Evolutionary conservation across 208 protist genomes (phyloP).

Genomic region (Leishmania arabica): DNA sequence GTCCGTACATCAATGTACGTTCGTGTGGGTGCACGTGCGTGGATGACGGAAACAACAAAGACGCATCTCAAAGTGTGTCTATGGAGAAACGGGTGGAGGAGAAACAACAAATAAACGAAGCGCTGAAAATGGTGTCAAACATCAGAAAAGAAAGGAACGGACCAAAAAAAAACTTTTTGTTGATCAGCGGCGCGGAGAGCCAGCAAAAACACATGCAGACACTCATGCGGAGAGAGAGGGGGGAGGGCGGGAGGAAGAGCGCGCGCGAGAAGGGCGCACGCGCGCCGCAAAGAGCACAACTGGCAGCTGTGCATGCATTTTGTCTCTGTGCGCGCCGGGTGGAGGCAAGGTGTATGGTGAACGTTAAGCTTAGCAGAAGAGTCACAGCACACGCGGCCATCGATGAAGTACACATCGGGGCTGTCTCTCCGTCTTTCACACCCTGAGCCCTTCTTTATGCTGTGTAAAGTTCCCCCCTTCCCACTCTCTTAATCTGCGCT

Average conservation of each 20-base stretch:
- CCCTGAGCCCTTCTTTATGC: neutral
- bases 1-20: neutral
- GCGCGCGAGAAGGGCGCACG: neutral
- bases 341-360: neutral
- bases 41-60: neutral
- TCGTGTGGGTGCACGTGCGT: no score
- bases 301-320: neutral
- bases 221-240: neutral
- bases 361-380: neutral
- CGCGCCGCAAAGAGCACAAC: neutral
- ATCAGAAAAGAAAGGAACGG: neutral
- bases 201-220: neutral
- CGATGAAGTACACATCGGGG: neutral
- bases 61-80: no score
- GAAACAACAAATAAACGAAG: neutral
- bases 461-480: neutral
- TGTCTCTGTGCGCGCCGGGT: neutral
- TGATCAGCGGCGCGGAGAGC: neutral
- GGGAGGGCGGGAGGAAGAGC: neutral
- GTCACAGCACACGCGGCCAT: neutral
- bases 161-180: neutral
- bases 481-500: constrained; percentile 4
- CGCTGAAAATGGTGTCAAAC: neutral
- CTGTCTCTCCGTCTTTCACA: neutral
- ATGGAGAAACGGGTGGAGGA: neutral